phyloP scores from a whole-genome alignment of 495 filamentous ascomycete species.

The Podospora appendiculata region DNA sequence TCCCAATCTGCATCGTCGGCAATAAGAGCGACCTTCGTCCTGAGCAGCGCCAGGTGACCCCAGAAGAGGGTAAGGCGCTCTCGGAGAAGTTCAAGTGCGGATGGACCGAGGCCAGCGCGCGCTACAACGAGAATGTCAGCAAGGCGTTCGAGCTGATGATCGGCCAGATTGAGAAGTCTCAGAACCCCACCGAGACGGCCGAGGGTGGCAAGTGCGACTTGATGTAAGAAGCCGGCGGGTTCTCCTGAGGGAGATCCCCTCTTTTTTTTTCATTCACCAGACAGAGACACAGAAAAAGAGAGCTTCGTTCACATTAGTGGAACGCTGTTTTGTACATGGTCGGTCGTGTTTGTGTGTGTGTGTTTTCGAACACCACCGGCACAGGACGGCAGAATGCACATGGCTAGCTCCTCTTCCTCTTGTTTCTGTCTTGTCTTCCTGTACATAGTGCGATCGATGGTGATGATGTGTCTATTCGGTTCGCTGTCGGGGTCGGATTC shows the following conservation, averaged over 20 bases:
- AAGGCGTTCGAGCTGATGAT: constrained; percentile 95
- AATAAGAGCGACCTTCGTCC: constrained; percentile 94
- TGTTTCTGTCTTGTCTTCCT: not conserved
- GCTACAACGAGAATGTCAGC: constrained; percentile 86
- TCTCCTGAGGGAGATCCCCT: no score
- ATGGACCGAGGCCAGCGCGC: constrained; percentile 89
- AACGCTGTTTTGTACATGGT: not conserved
- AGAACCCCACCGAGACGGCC: constrained; percentile 79
- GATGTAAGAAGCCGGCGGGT: no score
- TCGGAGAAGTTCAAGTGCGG: constrained; percentile 83
- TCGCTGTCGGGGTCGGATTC: no score
- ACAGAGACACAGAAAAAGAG: no score
- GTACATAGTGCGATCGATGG: no score
- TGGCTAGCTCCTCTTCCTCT: no score
- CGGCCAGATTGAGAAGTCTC: constrained; percentile 86
- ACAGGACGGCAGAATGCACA: no score
- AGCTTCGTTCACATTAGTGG: no score
- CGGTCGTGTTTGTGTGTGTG: not conserved
- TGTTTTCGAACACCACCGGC: not conserved
- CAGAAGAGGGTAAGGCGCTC: constrained; percentile 73
- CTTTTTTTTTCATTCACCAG: not conserved
- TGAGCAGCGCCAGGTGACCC: constrained; percentile 84
- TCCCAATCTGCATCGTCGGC: constrained; percentile 88
- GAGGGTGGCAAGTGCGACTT: constrained; percentile 71
- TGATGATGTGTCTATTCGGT: no score